Evolutionary conservation across 768 basidiomycete genomes (phyloP), one percentile per base, ranked within the genome.

Genomic region (Lentinus brumalis): DNA sequence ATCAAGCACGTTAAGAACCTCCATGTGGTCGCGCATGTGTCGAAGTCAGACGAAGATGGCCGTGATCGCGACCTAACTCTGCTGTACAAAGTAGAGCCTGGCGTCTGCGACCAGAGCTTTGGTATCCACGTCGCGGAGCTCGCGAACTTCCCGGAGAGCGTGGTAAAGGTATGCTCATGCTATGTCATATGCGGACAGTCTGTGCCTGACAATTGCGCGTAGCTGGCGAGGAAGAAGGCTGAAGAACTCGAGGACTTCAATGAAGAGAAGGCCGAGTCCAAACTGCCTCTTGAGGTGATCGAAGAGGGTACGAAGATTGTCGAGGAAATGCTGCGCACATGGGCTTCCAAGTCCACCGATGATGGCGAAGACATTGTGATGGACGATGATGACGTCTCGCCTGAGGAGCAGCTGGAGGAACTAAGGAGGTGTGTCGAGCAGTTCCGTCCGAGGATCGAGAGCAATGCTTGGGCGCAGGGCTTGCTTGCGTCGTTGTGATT

Each of bases 121-220:
- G 97, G 96, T 74, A 98, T 99, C 31, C 95, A 98, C 67, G 97
- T 99, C 15, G 97, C 97, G 0, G 84, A 94, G 71, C 79, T 98
- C n/a, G 96, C 96, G 4, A 96, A 98, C 74, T 99, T 99, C 75
- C 97, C 97, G 0, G 92, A 96, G 61, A 90, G 87, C 64, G 96
- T 98, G 11, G 84, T 98, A 61, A 92, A 90, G 80, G 90, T 92
- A 51, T 59, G 79, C 63, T 11, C 18, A 8, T 44, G 2, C 11
- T 2, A n/a, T 38, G 7, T 5, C 51, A 15, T n/a, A 21, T 29
- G 39, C 18, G 40, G 21, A 46, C 29, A 16, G 44, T 50, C 51
- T 51, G 32, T 15, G 54, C 14, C 41, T 59, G 16, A 63, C 42
- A 12, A 15, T 44, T 14, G 7, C 12, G 35, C 53, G 21, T 69